phyloP scores from a whole-genome alignment of 1,139 yeast genomes.

The Scheffersomyces stambukii region DNA sequence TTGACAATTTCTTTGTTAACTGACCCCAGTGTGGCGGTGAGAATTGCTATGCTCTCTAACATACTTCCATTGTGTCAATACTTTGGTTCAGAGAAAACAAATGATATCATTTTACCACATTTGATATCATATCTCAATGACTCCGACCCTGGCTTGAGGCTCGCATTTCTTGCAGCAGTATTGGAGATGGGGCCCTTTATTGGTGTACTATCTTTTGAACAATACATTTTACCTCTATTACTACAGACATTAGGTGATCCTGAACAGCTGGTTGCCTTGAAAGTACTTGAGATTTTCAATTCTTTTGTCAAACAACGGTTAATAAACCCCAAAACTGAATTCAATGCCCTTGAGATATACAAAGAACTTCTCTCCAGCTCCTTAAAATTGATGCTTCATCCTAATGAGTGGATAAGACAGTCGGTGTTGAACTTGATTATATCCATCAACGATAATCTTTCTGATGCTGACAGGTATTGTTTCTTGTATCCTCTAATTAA shows the following conservation, averaged over 20 bases:
- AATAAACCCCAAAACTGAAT: slow-evolving; percentile 35
- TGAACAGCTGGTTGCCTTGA: slow-evolving; percentile 79
- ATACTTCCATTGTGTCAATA: slow-evolving; percentile 74
- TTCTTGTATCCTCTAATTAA: slow-evolving; percentile 78
- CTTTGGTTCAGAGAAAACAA: slow-evolving; percentile 83
- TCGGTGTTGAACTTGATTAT: slow-evolving; percentile 60
- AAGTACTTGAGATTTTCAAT: slow-evolving; percentile 62
- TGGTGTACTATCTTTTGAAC: slow-evolving; percentile 81
- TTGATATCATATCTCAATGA: slow-evolving; percentile 88
- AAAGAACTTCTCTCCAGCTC: slow-evolving; percentile 32
- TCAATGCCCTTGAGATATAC: slow-evolving; percentile 39
- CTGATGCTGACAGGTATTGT: slow-evolving; percentile 79
- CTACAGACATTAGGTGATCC: slow-evolving; percentile 79
- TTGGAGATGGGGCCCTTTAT: slow-evolving; percentile 73
- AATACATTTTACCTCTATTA: slow-evolving; percentile 78
- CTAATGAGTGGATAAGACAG: slow-evolving; percentile 83
- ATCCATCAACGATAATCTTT: slow-evolving; percentile 57
- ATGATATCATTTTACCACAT: slow-evolving; percentile 85
- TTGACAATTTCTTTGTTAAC: slow-evolving; percentile 65
- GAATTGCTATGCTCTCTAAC: slow-evolving; percentile 62
- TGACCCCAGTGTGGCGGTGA: slow-evolving; percentile 62
- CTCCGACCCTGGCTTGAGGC: slow-evolving; percentile 59
- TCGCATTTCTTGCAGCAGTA: slow-evolving; percentile 73
- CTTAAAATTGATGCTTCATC: slow-evolving; percentile 56
- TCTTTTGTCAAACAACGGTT: slow-evolving; percentile 27